Conservation (phyloP, 306 rosid species). For the Pyrus betulifolia region DNA sequence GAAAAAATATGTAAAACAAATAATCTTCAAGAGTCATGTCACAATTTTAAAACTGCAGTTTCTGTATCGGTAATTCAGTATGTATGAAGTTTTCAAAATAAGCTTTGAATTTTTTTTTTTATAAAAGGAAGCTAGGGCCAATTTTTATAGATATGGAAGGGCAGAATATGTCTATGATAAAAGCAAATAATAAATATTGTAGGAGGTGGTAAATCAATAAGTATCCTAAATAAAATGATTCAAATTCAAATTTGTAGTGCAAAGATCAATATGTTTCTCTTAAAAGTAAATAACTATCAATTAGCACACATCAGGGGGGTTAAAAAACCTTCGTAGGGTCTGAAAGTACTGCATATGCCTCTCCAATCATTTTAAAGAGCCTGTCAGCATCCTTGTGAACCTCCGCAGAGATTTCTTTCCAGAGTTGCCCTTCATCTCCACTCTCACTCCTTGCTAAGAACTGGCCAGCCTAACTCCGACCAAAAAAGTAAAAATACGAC, state of each 20-base stretch:
- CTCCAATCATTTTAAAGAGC: constrained; percentile 96
- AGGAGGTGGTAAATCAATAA: neutral
- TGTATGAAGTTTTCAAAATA: neutral
- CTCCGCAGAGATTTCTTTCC: constrained; percentile 79
- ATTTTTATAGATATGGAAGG: neutral
- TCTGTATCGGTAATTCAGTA: neutral
- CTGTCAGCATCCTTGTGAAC: constrained; percentile 84
- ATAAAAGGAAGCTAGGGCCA: no score
- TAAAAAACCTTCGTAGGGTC: constrained; percentile 56
- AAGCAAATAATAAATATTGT: neutral
- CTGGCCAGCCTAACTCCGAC: constrained; percentile 71
- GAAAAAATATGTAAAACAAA: neutral
- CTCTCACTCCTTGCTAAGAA: constrained; percentile 75
- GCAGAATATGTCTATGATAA: neutral
- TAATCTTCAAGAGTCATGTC: neutral
- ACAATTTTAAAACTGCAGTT: neutral
- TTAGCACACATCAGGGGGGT: neutral
- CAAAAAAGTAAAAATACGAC: neutral
- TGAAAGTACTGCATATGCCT: constrained; percentile 89
- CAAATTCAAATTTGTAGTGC: neutral
- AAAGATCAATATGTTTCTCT: neutral
- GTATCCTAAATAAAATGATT: neutral
- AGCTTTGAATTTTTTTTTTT: neutral
- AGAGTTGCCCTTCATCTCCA: constrained; percentile 69
- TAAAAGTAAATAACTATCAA: neutral